Conservation (phyloP, 2,329 filamentous ascomycete genomes). For the Diaporthe capsici region DNA sequence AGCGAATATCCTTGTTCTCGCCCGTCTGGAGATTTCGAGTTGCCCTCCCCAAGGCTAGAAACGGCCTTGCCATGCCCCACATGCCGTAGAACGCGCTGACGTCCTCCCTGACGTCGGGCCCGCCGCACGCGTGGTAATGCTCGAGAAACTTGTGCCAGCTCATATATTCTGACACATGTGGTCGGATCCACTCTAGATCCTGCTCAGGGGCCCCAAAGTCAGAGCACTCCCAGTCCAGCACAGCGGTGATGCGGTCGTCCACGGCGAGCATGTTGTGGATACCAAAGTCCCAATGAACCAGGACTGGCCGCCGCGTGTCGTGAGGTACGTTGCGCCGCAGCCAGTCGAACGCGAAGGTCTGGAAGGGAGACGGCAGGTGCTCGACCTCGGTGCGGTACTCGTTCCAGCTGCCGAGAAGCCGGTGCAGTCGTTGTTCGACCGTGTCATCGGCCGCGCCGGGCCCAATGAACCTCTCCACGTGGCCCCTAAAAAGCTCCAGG, state of each 20-base stretch:
- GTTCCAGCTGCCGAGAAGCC: neutral
- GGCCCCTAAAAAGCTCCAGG: neutral
- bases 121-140: neutral
- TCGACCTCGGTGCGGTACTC: neutral
- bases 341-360: neutral
- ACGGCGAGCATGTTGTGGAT: neutral
- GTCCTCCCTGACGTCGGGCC: neutral
- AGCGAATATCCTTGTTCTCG: constrained; percentile 3
- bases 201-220: neutral
- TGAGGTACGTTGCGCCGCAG: neutral
- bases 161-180: neutral
- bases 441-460: neutral
- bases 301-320: neutral
- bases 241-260: neutral
- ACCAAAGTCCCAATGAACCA: neutral
- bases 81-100: neutral
- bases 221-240: neutral
- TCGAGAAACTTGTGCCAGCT: neutral
- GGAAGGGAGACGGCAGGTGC: neutral
- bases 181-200: neutral
- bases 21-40: neutral
- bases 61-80: constrained; percentile 2
- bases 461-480: neutral
- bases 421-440: neutral
- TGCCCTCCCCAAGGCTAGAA: neutral